A percentile compares a stretch with the other conserved stretches of the same genome.
Evolutionary conservation across 345 rosid species (phyloP).

Genomic region (Alliaria petiolata): DNA sequence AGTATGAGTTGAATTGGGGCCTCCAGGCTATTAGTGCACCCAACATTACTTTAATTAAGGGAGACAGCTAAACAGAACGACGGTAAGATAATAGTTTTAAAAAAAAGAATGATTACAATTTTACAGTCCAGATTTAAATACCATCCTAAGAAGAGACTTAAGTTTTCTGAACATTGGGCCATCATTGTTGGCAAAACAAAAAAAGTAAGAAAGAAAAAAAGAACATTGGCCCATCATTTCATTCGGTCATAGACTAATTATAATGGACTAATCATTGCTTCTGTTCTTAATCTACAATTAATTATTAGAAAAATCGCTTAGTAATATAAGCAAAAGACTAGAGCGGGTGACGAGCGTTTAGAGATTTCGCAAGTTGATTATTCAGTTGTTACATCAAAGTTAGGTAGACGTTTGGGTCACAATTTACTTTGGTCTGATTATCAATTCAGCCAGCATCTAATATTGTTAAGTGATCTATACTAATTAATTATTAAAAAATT

Average conservation of each 20-base stretch:
- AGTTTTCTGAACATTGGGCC: too few species aligned
- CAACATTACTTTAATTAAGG: slow-evolving; percentile 18
- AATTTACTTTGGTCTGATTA: slow-evolving; percentile 5
- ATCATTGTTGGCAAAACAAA: too few species aligned
- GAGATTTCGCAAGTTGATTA: slow-evolving; percentile 7
- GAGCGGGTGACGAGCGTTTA: not conserved
- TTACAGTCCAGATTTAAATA: not conserved
- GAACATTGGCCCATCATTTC: slow-evolving; percentile 19
- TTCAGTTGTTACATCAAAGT: slow-evolving; percentile 20
- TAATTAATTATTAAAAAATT: too few species aligned
- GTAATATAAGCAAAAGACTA: not conserved
- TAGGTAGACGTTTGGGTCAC: not conserved
- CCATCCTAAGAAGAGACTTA: not conserved
- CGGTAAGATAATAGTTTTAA: not conserved
- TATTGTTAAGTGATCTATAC: not conserved
- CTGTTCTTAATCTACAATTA: not conserved
- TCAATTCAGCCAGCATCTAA: not conserved
- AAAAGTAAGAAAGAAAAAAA: too few species aligned
- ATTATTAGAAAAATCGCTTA: not conserved
- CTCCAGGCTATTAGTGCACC: slow-evolving; percentile 23
- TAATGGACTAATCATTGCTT: slow-evolving; percentile 22
- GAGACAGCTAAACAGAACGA: slow-evolving; percentile 25
- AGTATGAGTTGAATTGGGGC: slow-evolving; percentile 9
- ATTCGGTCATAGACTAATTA: too few species aligned
- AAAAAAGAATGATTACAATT: not conserved